Conservation (phyloP, 768 basidiomycete species). For the Pleurotus djamor region DNA sequence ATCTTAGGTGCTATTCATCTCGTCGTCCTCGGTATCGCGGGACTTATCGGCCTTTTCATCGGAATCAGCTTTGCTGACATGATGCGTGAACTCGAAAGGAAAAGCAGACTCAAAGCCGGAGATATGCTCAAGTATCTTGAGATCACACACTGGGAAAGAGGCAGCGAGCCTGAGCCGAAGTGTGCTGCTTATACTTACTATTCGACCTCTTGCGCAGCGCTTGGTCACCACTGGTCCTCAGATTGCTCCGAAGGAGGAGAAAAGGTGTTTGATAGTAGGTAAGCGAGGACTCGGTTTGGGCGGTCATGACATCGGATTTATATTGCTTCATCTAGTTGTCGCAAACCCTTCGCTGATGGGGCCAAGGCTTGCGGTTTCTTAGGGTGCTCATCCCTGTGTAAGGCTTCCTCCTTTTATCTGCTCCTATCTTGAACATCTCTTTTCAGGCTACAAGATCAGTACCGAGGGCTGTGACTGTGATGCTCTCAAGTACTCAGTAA, state of each 20-base stretch:
- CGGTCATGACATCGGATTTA: background rate
- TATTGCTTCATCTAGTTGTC: background rate
- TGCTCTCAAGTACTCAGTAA: slow-evolving; percentile 5
- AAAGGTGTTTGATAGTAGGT: background rate
- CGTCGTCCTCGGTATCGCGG: background rate
- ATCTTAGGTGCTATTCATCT: background rate
- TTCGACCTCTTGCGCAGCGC: slow-evolving; percentile 6
- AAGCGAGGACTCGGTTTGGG: background rate
- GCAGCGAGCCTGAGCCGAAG: slow-evolving; percentile 6
- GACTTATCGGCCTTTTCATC: slow-evolving; percentile 3
- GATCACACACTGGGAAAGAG: slow-evolving; percentile 6
- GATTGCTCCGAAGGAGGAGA: slow-evolving; percentile 8
- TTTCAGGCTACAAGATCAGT: slow-evolving; percentile 3
- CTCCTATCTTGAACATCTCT: background rate
- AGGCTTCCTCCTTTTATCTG: background rate
- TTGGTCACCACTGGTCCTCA: slow-evolving; percentile 3
- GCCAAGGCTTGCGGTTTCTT: slow-evolving; percentile 7
- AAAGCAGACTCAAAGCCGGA: slow-evolving; percentile 1
- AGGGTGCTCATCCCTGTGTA: slow-evolving; percentile 7
- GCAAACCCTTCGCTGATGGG: slow-evolving; percentile 3
- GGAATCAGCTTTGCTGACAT: slow-evolving; percentile 3
- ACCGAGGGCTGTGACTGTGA: slow-evolving; percentile 7
- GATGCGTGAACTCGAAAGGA: slow-evolving; percentile 5
- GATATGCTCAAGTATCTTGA: slow-evolving; percentile 7
- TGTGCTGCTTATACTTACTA: slow-evolving; percentile 8